Evolutionary conservation across 768 basidiomycete species (phyloP), one percentile per base, ranked within the genome.

Genomic region (Russula olivacea): DNA sequence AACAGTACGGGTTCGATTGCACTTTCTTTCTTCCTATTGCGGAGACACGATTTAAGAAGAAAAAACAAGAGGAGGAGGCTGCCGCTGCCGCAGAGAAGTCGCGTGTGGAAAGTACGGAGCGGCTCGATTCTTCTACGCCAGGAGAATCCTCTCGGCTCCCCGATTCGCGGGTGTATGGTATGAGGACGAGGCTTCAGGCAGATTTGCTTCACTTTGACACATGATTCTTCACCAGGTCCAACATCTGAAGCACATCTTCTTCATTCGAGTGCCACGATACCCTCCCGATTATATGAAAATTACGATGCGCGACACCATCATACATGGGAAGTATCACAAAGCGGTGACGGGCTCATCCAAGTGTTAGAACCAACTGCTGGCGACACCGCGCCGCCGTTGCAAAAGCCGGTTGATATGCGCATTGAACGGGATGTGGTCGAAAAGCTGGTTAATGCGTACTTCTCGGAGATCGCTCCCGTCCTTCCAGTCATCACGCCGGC

Each of bases 21-120:
- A 97, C 95, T 6, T 97, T 95, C 76, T 96, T 97, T 79, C 84
- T 98, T 14, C 97, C 97, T 45, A 99, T 99, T 69, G 93, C 96
- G 11, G 97, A 98, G 74, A 99, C 97, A 0, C 87, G 97, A 21
- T 99, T 98, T 82, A 98, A 98, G 78, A 97, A 97, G 79, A 93
- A 93, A 77, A 88, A 89, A 68, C 61, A 86, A 49, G 89, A 93
- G 69, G 87, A 91, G 69, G 89, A 89, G 56, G 75, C 77, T 6
- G 59, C 59, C 2, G 75, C 77, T 10, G 59, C 58, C 0, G 74
- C 69, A 17, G 72, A 68, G 41, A 63, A 64, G 21, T 64, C 68
- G 2, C 72, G 75, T 53, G 72, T 73, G 67, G 79, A 79, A 43
- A 75, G 71, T 53, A 74, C 75, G 19, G 71, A 71, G 54, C 63